Evolutionary conservation across 225 moss, liverwort and hornwort genomes (phyloP), one percentile per base, ranked within the genome.

Genomic region (Physcomitrellopsis africana): DNA sequence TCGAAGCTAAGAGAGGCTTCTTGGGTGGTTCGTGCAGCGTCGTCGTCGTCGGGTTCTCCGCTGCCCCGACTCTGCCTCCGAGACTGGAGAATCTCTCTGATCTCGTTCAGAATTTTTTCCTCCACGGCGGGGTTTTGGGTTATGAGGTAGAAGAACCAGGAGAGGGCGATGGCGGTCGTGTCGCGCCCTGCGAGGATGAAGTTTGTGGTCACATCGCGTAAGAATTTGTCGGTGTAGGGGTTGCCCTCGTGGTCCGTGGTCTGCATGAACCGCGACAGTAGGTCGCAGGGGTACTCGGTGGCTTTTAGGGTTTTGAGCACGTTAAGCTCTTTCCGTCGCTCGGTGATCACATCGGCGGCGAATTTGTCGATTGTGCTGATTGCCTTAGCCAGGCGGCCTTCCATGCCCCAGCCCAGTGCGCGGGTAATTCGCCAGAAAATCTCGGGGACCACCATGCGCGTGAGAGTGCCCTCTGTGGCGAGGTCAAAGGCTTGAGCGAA

Each of bases 191-290:
- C 93, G 24, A 93, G 72, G 56, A 93, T 55, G 77, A 93, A 89
- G 69, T 84, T 91, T 10, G 88, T 86, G 15, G 86, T 78, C 16
- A 89, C 91, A 70, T 87, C 91, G 76, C 89, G 76, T 13, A 91
- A 60, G 63, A 89, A 93, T 15, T 72, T 67, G 44, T 93, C 91
- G 0, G 85, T 79, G 59, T 82, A 83, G 0, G 79, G n/a, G 20
- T 83, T 53, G 5, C 77, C 86, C 1, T 46, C 65, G 61, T 70
- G 81, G 49, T 83, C 83, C 0, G 57, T 70, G 17, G 82, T 80
- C 23, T 79, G 85, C 85, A 93, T 86, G 76, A 93, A 91, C n/a
- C 93, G 82, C 8, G 91, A 93, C 22, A 93, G 84, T 43, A 93
- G 87, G 73, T 91, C 93, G 60, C 68, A 77, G 1, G 83, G 83